Conservation (phyloP, 192 early-diverging fungal genomes). For the Coemansia reversa region DNA sequence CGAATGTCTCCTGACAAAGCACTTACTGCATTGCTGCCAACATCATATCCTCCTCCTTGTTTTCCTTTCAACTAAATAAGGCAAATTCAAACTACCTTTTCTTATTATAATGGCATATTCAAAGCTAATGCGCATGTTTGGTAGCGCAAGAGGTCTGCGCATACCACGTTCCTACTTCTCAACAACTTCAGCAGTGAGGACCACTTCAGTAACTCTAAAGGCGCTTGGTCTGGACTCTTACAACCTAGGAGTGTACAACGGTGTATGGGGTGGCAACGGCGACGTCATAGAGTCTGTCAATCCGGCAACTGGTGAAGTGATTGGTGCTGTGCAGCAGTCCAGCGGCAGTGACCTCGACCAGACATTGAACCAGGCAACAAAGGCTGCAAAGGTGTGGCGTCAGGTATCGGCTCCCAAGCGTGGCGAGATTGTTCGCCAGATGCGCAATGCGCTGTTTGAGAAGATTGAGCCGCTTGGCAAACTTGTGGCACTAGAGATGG, state of each 20-base stretch:
- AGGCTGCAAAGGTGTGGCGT: conserved; percentile 64
- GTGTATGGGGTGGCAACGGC: conserved; percentile 69
- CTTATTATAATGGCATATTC: conserved; percentile 5
- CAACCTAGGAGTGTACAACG: conserved; percentile 78
- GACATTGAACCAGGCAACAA: conserved; percentile 63
- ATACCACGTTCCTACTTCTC: conserved; percentile 14
- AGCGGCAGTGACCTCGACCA: conserved; percentile 60
- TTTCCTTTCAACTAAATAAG: too few relatives aligned
- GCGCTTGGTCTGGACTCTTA: conserved; percentile 63
- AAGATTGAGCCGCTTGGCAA: conserved; percentile 79
- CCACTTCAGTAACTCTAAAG: conserved; percentile 46
- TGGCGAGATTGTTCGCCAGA: conserved; percentile 86
- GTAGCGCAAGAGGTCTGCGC: background rate
- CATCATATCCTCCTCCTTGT: too few relatives aligned
- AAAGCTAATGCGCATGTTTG: conserved; percentile 6
- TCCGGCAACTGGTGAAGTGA: conserved; percentile 81
- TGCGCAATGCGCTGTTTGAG: conserved; percentile 76
- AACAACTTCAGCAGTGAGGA: conserved; percentile 16
- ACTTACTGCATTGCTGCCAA: too few relatives aligned
- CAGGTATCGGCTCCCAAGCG: conserved; percentile 80
- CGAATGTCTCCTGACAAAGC: too few relatives aligned
- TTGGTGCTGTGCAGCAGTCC: conserved; percentile 75
- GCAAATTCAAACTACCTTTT: background rate
- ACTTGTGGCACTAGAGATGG: conserved; percentile 90
- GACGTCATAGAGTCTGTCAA: conserved; percentile 62